Conservation (phyloP, 2,329 filamentous ascomycete species). For the Colletotrichum lini region DNA sequence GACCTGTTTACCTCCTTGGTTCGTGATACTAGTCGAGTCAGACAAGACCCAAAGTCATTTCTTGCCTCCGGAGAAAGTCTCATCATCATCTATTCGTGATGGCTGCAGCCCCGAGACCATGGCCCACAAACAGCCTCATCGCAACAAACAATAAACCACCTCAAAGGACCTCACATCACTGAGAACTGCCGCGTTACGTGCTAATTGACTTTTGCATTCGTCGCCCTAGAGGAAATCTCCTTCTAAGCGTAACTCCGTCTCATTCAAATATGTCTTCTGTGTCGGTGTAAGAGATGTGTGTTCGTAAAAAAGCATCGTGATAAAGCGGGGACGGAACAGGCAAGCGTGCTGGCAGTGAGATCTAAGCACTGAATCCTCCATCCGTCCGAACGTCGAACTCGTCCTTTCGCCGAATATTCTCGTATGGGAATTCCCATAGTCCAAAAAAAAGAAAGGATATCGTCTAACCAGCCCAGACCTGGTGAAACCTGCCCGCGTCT, state of each 20-base stretch:
- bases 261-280: conserved; percentile 28
- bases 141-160: background rate
- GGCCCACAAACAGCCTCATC: background rate
- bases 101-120: background rate
- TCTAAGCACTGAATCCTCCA: conserved; percentile 23
- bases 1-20: background rate
- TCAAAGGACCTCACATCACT: background rate
- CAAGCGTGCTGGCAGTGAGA: conserved; percentile 34
- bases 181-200: background rate
- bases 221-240: conserved; percentile 23
- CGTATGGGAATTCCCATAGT: conserved; percentile 12
- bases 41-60: background rate
- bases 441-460: conserved; percentile 29
- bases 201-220: conserved; percentile 35
- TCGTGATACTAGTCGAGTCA: background rate
- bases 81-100: background rate
- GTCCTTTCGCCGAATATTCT: conserved; percentile 27
- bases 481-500: conserved; percentile 19
- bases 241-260: conserved; percentile 39
- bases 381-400: conserved; percentile 18
- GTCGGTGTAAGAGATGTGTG: conserved; percentile 32
- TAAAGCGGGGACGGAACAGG: conserved; percentile 29
- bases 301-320: conserved; percentile 40
- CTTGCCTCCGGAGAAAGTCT: background rate
- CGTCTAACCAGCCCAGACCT: conserved; percentile 27